phyloP scores from a whole-genome alignment of 441 rosid species.

The Theobroma grandiflorum region DNA sequence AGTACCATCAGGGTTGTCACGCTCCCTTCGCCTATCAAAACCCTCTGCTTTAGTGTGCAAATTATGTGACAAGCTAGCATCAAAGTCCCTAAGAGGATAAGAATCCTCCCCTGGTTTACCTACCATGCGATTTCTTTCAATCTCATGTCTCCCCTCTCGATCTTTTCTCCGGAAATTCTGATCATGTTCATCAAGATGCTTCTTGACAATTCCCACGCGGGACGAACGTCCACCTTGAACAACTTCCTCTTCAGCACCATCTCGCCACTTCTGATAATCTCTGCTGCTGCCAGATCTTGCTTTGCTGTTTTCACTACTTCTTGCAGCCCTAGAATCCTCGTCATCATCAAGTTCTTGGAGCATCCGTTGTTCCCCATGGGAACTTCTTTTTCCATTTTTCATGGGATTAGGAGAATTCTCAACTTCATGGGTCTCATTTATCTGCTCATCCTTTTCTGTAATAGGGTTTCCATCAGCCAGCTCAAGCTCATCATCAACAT shows the following conservation, averaged over 20 bases:
- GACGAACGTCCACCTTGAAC: conserved; percentile 64
- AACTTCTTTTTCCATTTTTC: conserved; percentile 49
- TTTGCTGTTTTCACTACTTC: conserved; percentile 94
- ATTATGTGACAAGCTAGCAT: conserved; percentile 47
- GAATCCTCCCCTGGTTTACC: conserved; percentile 68
- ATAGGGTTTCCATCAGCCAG: conserved; percentile 55
- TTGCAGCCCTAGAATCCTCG: conserved; percentile 80
- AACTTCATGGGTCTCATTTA: conserved; percentile 43
- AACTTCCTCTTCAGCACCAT: conserved; percentile 79
- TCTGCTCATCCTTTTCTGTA: conserved; percentile 53
- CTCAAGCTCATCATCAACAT: conserved; percentile 41
- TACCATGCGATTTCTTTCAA: conserved; percentile 54
- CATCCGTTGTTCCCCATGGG: conserved; percentile 49
- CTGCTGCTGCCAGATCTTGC: conserved; percentile 86
- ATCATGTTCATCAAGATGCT: conserved; percentile 61
- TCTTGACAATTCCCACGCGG: conserved; percentile 52
- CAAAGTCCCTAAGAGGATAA: conserved; percentile 62
- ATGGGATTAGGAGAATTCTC: conserved; percentile 35
- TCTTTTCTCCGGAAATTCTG: conserved; percentile 65
- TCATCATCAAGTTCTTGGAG: conserved; percentile 66
- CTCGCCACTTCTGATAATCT: conserved; percentile 74
- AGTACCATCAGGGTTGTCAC: conserved; percentile 57
- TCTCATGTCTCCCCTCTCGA: conserved; percentile 64
- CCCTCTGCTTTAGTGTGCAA: conserved; percentile 60
- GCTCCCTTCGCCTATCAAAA: conserved; percentile 74